phyloP scores from a whole-genome alignment of 2,329 filamentous ascomycete species.

The Mycogone perniciosa region DNA sequence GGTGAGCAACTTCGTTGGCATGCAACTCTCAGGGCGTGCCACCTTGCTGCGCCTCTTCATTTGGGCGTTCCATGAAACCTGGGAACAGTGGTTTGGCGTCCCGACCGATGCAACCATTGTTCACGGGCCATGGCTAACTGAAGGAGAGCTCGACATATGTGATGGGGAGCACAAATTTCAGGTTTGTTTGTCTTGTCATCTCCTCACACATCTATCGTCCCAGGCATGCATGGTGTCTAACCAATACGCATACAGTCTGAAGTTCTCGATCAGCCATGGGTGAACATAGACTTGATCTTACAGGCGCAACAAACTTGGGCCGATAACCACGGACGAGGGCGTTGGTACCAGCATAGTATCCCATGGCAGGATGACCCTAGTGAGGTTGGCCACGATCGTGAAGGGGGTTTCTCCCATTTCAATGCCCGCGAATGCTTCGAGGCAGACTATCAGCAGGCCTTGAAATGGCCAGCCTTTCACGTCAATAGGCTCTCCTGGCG shows the following conservation, averaged over 20 bases:
- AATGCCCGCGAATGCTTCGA: constrained; percentile 31
- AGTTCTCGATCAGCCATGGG: constrained; percentile 39
- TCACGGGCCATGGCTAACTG: constrained; percentile 12
- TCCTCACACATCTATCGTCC: not conserved
- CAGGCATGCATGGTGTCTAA: not conserved
- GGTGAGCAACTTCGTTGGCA: constrained; percentile 38
- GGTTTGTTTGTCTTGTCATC: constrained; percentile 26
- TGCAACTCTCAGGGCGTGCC: constrained; percentile 37
- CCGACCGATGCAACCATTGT: constrained; percentile 12
- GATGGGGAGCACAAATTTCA: constrained; percentile 38
- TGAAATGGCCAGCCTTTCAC: constrained; percentile 19
- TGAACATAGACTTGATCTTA: constrained; percentile 39
- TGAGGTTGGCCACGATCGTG: constrained; percentile 15
- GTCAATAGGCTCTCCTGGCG: constrained; percentile 17
- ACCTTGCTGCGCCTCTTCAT: constrained; percentile 34
- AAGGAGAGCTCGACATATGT: constrained; percentile 9
- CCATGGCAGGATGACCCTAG: constrained; percentile 13
- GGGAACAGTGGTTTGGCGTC: constrained; percentile 33
- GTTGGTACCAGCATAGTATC: constrained; percentile 29
- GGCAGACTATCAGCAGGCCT: constrained; percentile 27
- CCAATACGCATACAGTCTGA: constrained; percentile 29
- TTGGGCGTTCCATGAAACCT: constrained; percentile 31
- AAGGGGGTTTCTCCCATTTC: constrained; percentile 24
- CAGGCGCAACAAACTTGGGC: constrained; percentile 44
- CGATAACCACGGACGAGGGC: constrained; percentile 29